A percentile compares a stretch with the other conserved stretches of the same genome.
Conservation (phyloP, 441 rosid species). For the Populus hybrid region DNA sequence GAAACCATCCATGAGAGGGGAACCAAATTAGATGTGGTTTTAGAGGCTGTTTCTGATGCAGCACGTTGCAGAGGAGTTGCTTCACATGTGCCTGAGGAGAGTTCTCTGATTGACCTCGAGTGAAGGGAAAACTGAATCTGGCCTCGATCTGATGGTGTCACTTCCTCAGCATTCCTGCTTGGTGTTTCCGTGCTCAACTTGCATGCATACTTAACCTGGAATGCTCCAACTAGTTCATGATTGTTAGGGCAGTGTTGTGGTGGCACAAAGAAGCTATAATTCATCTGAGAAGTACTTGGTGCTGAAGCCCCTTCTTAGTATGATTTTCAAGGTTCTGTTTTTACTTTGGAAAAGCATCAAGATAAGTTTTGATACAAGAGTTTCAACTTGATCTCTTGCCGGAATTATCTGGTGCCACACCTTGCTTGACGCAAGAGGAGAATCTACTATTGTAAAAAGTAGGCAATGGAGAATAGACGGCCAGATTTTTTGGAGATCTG, state of each 20-base stretch:
- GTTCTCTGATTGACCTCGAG: slow-evolving; percentile 7
- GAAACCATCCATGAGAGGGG: slow-evolving; percentile 8
- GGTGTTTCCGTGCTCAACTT: neutral
- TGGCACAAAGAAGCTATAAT: neutral
- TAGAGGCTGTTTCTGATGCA: slow-evolving; percentile 11
- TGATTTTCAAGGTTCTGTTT: slow-evolving; percentile 5
- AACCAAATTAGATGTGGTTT: slow-evolving; percentile 5
- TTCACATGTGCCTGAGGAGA: slow-evolving; percentile 1
- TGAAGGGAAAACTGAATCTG: slow-evolving; percentile 13
- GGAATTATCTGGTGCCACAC: neutral
- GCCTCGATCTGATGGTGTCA: neutral
- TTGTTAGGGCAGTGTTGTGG: neutral
- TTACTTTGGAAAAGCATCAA: neutral
- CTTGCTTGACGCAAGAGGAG: slow-evolving; percentile 2
- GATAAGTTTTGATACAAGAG: neutral
- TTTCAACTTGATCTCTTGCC: neutral
- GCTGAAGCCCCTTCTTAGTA: neutral
- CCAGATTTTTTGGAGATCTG: neutral
- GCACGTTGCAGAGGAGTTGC: slow-evolving; percentile 6
- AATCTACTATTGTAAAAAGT: neutral
- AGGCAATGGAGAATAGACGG: slow-evolving; percentile 9
- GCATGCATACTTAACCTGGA: slow-evolving; percentile 1
- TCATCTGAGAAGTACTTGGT: neutral
- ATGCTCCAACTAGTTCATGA: neutral
- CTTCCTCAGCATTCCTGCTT: neutral